A percentile compares a stretch with the other conserved stretches of the same genome.
phyloP scores from a whole-genome alignment of 2,329 filamentous ascomycete genomes.

The Trichoderma oligosporum region DNA sequence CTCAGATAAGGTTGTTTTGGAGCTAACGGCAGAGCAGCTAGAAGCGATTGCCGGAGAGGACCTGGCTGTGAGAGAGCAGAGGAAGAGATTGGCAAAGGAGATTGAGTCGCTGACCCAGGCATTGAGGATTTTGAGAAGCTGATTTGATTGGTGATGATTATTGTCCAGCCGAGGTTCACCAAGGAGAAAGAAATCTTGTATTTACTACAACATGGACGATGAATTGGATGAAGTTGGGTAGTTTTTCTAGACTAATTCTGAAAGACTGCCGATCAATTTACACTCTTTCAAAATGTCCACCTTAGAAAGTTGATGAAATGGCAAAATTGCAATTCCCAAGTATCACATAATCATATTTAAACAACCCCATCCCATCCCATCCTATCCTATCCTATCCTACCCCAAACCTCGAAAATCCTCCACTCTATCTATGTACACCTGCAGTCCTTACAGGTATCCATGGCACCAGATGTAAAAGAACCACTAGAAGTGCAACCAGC shows the following conservation, averaged over 20 bases:
- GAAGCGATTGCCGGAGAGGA: slow-evolving; percentile 55
- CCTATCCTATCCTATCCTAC: not conserved
- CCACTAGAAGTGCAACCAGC: slow-evolving; percentile 21
- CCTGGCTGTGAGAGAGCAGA: slow-evolving; percentile 25
- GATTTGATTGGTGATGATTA: not conserved
- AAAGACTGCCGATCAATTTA: too few species aligned
- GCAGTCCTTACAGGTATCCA: slow-evolving; percentile 21
- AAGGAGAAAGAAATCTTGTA: too few species aligned
- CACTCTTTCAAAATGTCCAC: too few species aligned
- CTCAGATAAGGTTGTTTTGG: slow-evolving; percentile 46
- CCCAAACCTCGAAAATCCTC: not conserved
- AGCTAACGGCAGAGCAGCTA: slow-evolving; percentile 47
- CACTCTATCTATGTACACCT: not conserved
- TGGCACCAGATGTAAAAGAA: slow-evolving; percentile 21
- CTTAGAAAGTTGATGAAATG: too few species aligned
- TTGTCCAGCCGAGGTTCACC: not conserved
- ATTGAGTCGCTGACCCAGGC: slow-evolving; percentile 43
- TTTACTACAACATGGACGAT: too few species aligned
- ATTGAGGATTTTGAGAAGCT: slow-evolving; percentile 25
- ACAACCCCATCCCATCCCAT: not conserved
- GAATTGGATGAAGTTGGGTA: too few species aligned
- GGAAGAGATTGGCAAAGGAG: slow-evolving; percentile 42
- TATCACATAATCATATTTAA: too few species aligned
- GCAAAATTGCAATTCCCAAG: too few species aligned
- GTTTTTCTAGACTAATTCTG: too few species aligned